Evolutionary conservation across 179 eudicot genomes (phyloP).

Genomic region (Corrigiola litoralis): DNA sequence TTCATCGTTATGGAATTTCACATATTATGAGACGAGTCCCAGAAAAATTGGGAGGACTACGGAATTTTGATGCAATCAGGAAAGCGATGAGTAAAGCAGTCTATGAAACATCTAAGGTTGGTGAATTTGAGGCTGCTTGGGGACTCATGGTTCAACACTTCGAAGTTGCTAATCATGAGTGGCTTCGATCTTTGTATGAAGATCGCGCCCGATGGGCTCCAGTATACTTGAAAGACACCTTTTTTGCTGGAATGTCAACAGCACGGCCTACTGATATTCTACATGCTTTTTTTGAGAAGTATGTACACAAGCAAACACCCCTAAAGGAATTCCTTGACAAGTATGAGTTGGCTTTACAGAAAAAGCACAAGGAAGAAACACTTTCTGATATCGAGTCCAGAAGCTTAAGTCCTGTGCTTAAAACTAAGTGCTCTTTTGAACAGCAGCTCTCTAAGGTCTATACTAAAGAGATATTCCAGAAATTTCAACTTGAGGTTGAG

Average conservation of each 20-base stretch:
- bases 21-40: conserved; percentile 48
- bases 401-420: conserved; percentile 24
- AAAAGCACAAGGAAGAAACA: conserved; percentile 40
- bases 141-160: conserved; percentile 54
- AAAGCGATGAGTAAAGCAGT: conserved; percentile 28
- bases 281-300: conserved; percentile 39
- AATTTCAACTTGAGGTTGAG: conserved; percentile 39
- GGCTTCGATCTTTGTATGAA: conserved; percentile 59
- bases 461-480: conserved; percentile 31
- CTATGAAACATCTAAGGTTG: conserved; percentile 53
- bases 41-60: conserved; percentile 62
- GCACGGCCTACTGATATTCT: conserved; percentile 27
- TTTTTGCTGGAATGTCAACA: conserved; percentile 48
- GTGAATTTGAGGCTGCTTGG: conserved; percentile 70
- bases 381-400: conserved; percentile 40
- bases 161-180: conserved; percentile 49
- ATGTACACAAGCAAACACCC: conserved; percentile 60
- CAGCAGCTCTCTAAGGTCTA: conserved; percentile 37
- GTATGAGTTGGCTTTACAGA: conserved; percentile 57
- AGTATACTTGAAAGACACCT: conserved; percentile 58
- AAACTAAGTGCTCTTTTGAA: conserved; percentile 38
- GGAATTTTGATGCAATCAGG: conserved; percentile 37
- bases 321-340: conserved; percentile 72
- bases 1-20: conserved; percentile 52
- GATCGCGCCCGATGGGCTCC: conserved; percentile 70